phyloP scores from a whole-genome alignment of 306 rosid genomes.

The Lablab purpureus region DNA sequence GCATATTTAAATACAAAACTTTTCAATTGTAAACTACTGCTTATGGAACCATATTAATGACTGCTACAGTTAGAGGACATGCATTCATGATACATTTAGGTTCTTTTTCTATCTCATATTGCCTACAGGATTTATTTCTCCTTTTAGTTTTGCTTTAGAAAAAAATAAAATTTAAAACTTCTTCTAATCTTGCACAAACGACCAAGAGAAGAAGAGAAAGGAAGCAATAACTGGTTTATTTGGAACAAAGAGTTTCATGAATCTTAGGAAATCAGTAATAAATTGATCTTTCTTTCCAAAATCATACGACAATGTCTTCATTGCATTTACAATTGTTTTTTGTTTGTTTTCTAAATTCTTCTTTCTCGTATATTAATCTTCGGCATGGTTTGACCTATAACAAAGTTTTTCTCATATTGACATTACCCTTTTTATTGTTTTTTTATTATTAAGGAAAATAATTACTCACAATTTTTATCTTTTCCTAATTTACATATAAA shows the following conservation, averaged over 20 bases:
- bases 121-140: slow-evolving; percentile 39
- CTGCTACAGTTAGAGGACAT: slow-evolving; percentile 1
- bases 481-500: too few relatives aligned
- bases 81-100: slow-evolving; percentile 13
- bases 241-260: slow-evolving; percentile 38
- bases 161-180: neutral
- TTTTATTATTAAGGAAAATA: too few relatives aligned
- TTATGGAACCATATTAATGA: slow-evolving; percentile 20
- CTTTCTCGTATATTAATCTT: slow-evolving; percentile 33
- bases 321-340: slow-evolving; percentile 1
- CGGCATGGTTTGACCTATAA: slow-evolving; percentile 2
- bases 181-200: slow-evolving; percentile 58
- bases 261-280: slow-evolving; percentile 41
- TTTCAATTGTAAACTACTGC: slow-evolving; percentile 31
- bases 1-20: slow-evolving; percentile 34
- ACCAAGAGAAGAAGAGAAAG: slow-evolving; percentile 89
- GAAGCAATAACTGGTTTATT: slow-evolving; percentile 62
- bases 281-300: slow-evolving; percentile 34
- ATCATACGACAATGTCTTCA: slow-evolving; percentile 15
- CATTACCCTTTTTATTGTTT: slow-evolving; percentile 12
- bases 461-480: too few relatives aligned
- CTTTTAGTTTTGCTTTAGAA: neutral
- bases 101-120: neutral
- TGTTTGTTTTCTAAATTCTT: neutral
- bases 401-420: slow-evolving; percentile 1